A percentile compares a stretch with the other conserved stretches of the same genome.
phyloP scores from a whole-genome alignment of 202 grass and related monocot species.

The Musa balbisiana region DNA sequence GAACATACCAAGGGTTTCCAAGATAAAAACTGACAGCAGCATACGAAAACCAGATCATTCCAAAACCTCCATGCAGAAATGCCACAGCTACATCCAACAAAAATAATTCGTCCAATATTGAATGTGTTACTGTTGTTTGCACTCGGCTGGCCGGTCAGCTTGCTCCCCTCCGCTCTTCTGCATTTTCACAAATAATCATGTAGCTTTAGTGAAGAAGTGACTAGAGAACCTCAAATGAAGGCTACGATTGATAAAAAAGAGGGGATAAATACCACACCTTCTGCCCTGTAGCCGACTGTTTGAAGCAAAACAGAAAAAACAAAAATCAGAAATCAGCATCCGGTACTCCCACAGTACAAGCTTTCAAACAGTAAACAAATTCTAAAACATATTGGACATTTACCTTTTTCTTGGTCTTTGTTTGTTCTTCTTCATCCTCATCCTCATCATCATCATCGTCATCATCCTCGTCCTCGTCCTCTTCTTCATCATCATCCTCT shows the following conservation, averaged over 20 bases:
- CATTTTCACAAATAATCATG: not conserved
- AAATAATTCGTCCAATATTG: too few relatives aligned
- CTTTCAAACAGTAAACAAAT: too few relatives aligned
- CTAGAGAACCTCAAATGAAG: not conserved
- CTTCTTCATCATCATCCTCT: not conserved
- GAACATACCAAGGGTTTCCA: too few relatives aligned
- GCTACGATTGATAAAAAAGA: not conserved
- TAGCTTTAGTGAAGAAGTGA: not conserved
- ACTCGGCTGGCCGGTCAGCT: not conserved
- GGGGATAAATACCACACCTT: not conserved
- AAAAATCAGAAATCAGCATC: too few relatives aligned
- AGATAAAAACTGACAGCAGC: too few relatives aligned
- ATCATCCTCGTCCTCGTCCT: not conserved
- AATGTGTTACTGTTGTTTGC: slow-evolving; percentile 1
- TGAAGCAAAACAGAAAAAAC: not conserved
- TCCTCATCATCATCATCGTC: not conserved
- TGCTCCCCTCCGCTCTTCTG: slow-evolving; percentile 7
- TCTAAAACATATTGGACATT: not conserved
- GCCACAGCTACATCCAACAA: too few relatives aligned
- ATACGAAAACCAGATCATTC: too few relatives aligned
- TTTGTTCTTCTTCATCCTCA: not conserved
- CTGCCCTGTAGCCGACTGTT: not conserved
- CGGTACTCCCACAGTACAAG: too few relatives aligned
- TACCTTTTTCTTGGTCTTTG: slow-evolving; percentile 8
- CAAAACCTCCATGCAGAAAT: too few relatives aligned